Percentiles rank a stretch among this genome's conserved stretches.
Conservation (phyloP, 1,139 yeast species). For the Debaryomyces coudertii region DNA sequence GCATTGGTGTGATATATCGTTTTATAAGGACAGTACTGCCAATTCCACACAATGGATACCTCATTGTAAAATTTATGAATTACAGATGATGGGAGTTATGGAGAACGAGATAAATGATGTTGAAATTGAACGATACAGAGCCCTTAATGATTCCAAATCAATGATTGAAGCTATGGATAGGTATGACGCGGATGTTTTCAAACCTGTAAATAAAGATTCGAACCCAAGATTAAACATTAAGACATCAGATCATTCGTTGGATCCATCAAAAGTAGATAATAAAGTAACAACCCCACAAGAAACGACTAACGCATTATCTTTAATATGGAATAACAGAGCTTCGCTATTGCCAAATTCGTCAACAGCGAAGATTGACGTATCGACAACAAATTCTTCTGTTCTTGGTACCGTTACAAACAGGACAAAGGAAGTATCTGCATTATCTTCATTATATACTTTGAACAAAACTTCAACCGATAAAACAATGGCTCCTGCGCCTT, state of each 20-base stretch:
- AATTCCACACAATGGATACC: conserved; percentile 79
- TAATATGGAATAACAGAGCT: conserved; percentile 27
- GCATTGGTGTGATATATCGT: conserved; percentile 91
- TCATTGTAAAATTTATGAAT: conserved; percentile 86
- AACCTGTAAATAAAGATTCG: conserved; percentile 21
- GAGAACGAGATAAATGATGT: conserved; percentile 79
- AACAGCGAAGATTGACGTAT: conserved; percentile 25
- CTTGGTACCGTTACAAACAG: conserved; percentile 42
- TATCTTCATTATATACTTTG: conserved; percentile 44
- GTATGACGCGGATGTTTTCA: conserved; percentile 62
- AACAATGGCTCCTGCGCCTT: neutral
- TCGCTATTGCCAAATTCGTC: conserved; percentile 20
- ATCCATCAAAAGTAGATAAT: neutral
- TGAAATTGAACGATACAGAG: conserved; percentile 56
- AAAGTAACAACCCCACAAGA: conserved; percentile 16
- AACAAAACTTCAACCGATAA: conserved; percentile 39
- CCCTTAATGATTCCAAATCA: conserved; percentile 31
- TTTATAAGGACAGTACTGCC: conserved; percentile 64
- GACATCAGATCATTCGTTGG: neutral
- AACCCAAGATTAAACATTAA: neutral
- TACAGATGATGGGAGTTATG: conserved; percentile 98
- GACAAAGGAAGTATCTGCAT: conserved; percentile 37
- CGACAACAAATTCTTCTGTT: conserved; percentile 40
- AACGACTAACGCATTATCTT: conserved; percentile 30
- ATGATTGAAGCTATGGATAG: conserved; percentile 56